Conservation (phyloP, 192 early-diverging fungal species). For the Geosiphon pyriformis region DNA sequence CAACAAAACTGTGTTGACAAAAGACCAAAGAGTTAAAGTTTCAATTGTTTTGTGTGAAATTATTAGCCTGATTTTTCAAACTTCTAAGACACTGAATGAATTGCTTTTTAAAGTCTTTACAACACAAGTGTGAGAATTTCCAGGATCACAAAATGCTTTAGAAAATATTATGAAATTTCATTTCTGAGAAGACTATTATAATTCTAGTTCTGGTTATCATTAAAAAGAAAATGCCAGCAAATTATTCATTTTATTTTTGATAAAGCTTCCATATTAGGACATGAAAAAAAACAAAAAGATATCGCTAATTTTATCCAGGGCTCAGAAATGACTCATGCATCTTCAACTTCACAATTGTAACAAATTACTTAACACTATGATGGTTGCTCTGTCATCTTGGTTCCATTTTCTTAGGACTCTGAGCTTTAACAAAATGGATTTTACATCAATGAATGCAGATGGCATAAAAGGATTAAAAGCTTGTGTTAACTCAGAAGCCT, state of each 20-base stretch:
- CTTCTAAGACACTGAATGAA: neutral
- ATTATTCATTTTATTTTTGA: neutral
- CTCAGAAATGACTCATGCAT: no score
- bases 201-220: neutral
- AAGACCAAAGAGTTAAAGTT: neutral
- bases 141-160: neutral
- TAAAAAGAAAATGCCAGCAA: neutral
- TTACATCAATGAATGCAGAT: neutral
- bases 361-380: no score
- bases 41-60: neutral
- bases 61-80: neutral
- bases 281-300: neutral
- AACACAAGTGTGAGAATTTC: neutral
- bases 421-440: neutral
- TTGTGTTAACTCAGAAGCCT: neutral
- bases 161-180: neutral
- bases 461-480: neutral
- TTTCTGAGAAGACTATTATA: neutral
- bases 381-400: neutral
- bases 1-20: neutral
- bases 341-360: no score
- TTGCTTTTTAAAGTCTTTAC: neutral
- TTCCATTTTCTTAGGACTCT: neutral
- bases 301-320: neutral
- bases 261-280: neutral